phyloP scores from a whole-genome alignment of 371 early-diverging fungal species.

The Coemansia sp. region DNA sequence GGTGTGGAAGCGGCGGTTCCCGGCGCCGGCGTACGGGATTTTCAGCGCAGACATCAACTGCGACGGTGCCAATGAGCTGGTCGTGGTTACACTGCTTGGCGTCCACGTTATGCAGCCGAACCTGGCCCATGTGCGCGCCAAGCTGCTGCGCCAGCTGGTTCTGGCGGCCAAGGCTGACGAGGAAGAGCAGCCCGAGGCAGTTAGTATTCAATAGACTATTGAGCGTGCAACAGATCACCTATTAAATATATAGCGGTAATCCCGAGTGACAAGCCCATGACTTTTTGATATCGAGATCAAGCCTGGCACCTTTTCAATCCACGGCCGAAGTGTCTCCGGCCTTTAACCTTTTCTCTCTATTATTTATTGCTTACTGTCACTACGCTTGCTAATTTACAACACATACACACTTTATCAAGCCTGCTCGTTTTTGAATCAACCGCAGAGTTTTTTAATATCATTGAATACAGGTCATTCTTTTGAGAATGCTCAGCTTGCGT shows the following conservation, averaged over 20 bases:
- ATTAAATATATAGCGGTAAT: too few relatives aligned
- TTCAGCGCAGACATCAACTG: constrained; percentile 65
- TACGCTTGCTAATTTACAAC: not conserved
- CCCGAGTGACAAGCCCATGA: too few relatives aligned
- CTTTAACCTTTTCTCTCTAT: too few relatives aligned
- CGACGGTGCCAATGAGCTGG: constrained; percentile 70
- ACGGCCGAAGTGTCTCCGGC: too few relatives aligned
- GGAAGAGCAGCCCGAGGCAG: not conserved
- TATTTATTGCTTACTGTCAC: too few relatives aligned
- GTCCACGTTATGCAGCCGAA: constrained; percentile 66
- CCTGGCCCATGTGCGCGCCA: constrained; percentile 29
- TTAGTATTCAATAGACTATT: too few relatives aligned
- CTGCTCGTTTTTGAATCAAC: not conserved
- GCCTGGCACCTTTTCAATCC: too few relatives aligned
- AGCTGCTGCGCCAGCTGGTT: constrained; percentile 33
- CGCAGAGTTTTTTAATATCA: not conserved
- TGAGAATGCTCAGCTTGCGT: constrained; percentile 6
- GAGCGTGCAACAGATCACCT: too few relatives aligned
- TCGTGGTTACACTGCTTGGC: constrained; percentile 70
- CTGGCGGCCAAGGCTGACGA: not conserved
- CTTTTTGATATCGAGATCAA: too few relatives aligned
- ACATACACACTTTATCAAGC: not conserved
- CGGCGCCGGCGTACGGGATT: constrained; percentile 70
- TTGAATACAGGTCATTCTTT: not conserved
- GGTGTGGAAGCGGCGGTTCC: constrained; percentile 67